Conservation (phyloP, 2,329 filamentous ascomycete genomes). For the Aspergillus proliferans region DNA sequence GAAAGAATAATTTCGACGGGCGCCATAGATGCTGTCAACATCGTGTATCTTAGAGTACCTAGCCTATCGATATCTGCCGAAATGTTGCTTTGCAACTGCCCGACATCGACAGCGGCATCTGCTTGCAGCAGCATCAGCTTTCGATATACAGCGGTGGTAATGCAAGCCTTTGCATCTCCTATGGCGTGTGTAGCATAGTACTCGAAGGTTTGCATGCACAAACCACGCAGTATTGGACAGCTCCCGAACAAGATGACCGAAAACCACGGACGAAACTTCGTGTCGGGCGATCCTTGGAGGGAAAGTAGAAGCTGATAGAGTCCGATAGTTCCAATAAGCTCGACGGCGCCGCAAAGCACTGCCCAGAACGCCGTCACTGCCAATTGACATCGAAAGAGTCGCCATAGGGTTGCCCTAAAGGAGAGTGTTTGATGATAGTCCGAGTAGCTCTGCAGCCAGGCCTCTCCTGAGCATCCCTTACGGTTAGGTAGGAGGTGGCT, state of each 20-base stretch:
- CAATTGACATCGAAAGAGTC: conserved; percentile 4
- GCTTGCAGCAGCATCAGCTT: conserved; percentile 2
- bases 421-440: neutral
- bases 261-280: conserved; percentile 5
- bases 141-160: conserved; percentile 6
- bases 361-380: conserved; percentile 3
- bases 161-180: conserved; percentile 7
- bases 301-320: conserved; percentile 8
- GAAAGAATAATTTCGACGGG: conserved; percentile 6
- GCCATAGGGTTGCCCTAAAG: conserved; percentile 4
- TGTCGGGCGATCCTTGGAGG: conserved; percentile 3
- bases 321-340: conserved; percentile 6
- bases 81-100: conserved; percentile 8
- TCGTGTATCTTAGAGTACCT: conserved; percentile 8
- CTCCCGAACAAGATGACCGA: conserved; percentile 4
- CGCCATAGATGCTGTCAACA: conserved; percentile 8
- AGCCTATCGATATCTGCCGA: conserved; percentile 10
- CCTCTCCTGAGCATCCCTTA: neutral
- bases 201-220: conserved; percentile 11
- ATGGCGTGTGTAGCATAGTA: conserved; percentile 10
- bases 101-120: conserved; percentile 2
- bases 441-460: conserved; percentile 1
- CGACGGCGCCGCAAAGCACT: conserved; percentile 6
- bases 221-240: conserved; percentile 8
- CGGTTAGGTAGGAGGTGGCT: conserved; percentile 1